Base-by-base conservation (phyloP, 1,284 basidiomycete species). In the Porodaedalea pini region DNA sequence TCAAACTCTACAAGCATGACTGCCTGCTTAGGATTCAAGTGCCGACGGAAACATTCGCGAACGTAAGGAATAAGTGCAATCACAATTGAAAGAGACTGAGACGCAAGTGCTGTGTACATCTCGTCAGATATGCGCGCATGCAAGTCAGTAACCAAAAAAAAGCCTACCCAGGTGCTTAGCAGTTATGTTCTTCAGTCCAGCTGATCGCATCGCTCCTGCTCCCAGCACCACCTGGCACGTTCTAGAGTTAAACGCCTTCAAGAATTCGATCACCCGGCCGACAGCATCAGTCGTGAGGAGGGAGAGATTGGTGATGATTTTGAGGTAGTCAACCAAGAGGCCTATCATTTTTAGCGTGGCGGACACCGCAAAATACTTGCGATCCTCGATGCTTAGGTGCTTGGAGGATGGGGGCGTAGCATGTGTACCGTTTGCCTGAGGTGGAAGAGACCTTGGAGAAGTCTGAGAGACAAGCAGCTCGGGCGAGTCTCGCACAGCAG, bases 1-100 rank as follows among this genome's bases (percentile, higher is more conserved):
- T 99, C 97, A 70, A 99, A 99, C 73, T 99, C 96, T 29, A 94
- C 85, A 40, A 99, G 79, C 86, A 99, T 95, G 47, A 98, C 92
- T 0, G 93, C 92, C 72, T 98, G 94, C 71, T 94, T 94, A 51
- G 87, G 81, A 68, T 84, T 94, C 48, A 99, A 78, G 73, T 98
- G 95, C 56, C 97, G 82, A 47, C 95, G 81, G 69, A 98, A 92
- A 15, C 90, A 89, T 74, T 98, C 95, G 36, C 96, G 88, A 44
- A 99, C 84, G 70, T 98, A 98, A 0, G 95, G 94, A 57, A 99
- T 93, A 48, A 99, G 84, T n/a, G 91, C 86, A 66, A 95, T 90
- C 78, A 98, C 88, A 67, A 97, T 88, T 25, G 94, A 96, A 32
- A 99, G 77, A 10, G 92, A 93, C 71, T 98, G 96, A 17, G 94